Percentiles rank a stretch among this genome's conserved stretches.
phyloP scores from a whole-genome alignment of 164 flowering plant genomes.

The Paratinospora sagittata region DNA sequence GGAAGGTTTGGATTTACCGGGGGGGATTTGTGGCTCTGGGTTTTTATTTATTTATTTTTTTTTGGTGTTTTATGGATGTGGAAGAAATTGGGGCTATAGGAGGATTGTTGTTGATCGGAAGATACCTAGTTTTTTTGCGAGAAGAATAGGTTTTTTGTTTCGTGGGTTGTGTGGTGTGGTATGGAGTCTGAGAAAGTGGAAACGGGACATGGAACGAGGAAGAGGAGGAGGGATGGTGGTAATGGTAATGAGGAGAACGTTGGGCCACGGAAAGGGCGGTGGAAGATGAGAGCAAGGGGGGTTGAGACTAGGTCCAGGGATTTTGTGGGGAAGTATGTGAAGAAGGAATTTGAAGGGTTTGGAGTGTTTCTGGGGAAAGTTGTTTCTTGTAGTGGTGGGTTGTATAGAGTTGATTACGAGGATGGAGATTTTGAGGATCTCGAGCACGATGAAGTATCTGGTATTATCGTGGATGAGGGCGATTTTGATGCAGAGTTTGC shows the following conservation, averaged over 20 bases:
- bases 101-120: not conserved
- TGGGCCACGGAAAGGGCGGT: conserved; percentile 5
- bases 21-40: not conserved
- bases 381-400: conserved; percentile 47
- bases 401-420: conserved; percentile 80
- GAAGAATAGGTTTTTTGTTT: not conserved
- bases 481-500: conserved; percentile 34
- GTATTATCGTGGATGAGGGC: conserved; percentile 31
- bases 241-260: conserved; percentile 15
- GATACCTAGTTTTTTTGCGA: not conserved
- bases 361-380: conserved; percentile 72
- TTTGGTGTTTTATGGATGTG: not conserved
- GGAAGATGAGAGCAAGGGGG: conserved; percentile 8
- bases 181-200: conserved; percentile 14
- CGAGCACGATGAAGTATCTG: conserved; percentile 53
- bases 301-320: conserved; percentile 28
- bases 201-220: conserved; percentile 41
- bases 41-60: too few relatives aligned
- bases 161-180: too few relatives aligned
- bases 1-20: not conserved
- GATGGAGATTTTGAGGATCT: conserved; percentile 92
- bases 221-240: conserved; percentile 39
- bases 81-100: not conserved
- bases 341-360: conserved; percentile 57
- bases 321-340: conserved; percentile 65